phyloP scores from a whole-genome alignment of 768 basidiomycete genomes.

The Cystoderma amianthinum region DNA sequence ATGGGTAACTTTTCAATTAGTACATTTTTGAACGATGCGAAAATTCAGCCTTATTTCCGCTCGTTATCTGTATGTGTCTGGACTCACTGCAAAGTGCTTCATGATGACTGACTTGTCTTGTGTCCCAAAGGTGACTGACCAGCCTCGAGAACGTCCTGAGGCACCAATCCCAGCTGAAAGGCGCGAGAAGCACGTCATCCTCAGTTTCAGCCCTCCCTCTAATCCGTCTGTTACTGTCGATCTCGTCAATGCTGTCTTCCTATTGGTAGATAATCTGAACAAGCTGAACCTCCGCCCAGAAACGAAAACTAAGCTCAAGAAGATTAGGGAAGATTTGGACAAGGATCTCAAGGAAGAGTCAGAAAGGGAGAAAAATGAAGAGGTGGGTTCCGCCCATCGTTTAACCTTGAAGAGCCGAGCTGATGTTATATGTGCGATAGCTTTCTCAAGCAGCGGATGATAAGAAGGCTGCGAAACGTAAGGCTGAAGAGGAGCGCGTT shows the following conservation, averaged over 20 bases:
- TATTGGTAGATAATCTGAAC: conserved; percentile 63
- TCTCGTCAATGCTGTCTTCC: conserved; percentile 64
- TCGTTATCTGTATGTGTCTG: conserved; percentile 63
- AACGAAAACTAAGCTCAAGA: conserved; percentile 72
- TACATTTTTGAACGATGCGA: conserved; percentile 56
- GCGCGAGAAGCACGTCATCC: conserved; percentile 68
- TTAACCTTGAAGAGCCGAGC: too few species aligned
- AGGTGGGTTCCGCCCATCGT: conserved; percentile 29
- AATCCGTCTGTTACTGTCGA: conserved; percentile 42
- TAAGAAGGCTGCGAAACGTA: conserved; percentile 66
- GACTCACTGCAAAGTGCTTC: conserved; percentile 4
- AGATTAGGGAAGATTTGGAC: conserved; percentile 65
- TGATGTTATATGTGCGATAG: too few species aligned
- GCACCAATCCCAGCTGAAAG: conserved; percentile 39
- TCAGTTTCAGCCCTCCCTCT: conserved; percentile 46
- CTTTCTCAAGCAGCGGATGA: conserved; percentile 49
- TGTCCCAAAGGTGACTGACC: conserved; percentile 76
- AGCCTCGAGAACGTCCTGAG: conserved; percentile 65
- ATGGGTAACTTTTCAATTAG: conserved; percentile 38
- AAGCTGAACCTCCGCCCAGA: conserved; percentile 68
- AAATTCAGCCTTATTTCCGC: conserved; percentile 70
- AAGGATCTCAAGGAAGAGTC: conserved; percentile 63
- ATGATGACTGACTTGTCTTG: too few species aligned
- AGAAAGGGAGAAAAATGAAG: conserved; percentile 63
- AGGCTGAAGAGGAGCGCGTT: conserved; percentile 66